Base-by-base conservation (phyloP, 2,329 filamentous ascomycete species). In the Venturia effusa region DNA sequence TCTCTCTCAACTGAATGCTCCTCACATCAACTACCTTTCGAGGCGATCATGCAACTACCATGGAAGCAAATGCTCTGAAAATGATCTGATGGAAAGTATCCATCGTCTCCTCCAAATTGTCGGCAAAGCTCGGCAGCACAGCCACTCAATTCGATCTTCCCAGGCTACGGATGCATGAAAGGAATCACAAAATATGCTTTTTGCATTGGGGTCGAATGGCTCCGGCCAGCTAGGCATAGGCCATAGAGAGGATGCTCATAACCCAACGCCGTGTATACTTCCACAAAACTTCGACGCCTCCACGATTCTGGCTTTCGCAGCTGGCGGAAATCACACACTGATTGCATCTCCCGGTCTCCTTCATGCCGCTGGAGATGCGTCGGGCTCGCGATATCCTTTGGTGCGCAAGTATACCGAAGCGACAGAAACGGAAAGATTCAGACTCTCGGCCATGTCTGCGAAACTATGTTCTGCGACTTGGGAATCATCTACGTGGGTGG, bases 241-340 rank as follows among this genome's bases (percentile, higher is more conserved):
- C 13, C 74, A 79, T 66, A 69, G 68, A 19, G 68, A 76, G 15
- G 79, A 81, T 69, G 72, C 75, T 0, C 75, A 76, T 6, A 70
- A 70, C 1, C 72, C 70, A 7, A 66, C 64, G 65, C 66, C 11
- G 24, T 64, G 65, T 45, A 15, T 55, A 63, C 17, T 43, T 43
- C 65, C 37, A 63, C 22, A 41, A 51, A 15, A 27, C 55, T 22
- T 32, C n/a, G 24, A 64, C 54, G 22, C 59, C 37, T 64, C 10
- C 34, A 55, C 43, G 43, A 24, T 54, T 45, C 59, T 63, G 13
- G 66, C n/a, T 17, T 78, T 87, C 32, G 76, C 72, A 55, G 81
- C 90, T 8, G 93, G 93, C 4, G 92, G 92, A 1, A 97, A 97
- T 71, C 93, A 97, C 74, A 95, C 91, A 0, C 76, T 97, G 4